phyloP scores from a whole-genome alignment of 345 rosid species.

The Gossypium herbaceum region DNA sequence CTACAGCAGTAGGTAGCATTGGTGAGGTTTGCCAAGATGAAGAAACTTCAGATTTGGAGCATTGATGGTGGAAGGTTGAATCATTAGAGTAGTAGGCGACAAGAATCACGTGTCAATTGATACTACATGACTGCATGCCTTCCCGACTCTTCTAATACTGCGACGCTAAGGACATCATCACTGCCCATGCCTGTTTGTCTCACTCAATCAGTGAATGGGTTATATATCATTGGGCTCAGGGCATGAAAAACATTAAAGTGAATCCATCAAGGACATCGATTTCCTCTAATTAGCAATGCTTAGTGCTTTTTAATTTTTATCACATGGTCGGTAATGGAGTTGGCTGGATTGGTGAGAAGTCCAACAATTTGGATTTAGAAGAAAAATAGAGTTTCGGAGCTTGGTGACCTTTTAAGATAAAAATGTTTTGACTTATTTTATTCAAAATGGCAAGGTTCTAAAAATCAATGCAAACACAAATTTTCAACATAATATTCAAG shows the following conservation, averaged over 20 bases:
- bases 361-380: background rate
- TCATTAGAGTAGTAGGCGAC: conserved; percentile 5
- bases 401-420: too few relatives aligned
- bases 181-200: conserved; percentile 11
- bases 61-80: background rate
- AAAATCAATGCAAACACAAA: too few relatives aligned
- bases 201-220: background rate
- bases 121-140: background rate
- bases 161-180: too few relatives aligned
- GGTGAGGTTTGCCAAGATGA: background rate
- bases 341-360: background rate
- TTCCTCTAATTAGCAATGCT: background rate
- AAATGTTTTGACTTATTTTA: too few relatives aligned
- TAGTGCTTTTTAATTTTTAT: background rate
- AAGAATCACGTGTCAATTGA: conserved; percentile 23
- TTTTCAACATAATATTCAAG: too few relatives aligned
- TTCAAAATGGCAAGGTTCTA: too few relatives aligned
- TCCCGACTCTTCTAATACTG: background rate
- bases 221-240: too few relatives aligned
- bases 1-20: background rate
- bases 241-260: too few relatives aligned
- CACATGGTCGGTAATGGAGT: background rate
- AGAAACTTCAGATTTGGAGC: background rate
- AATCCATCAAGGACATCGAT: background rate
- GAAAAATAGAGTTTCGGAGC: background rate